phyloP scores from a whole-genome alignment of 768 basidiomycete species.

The Lactarius hengduanensis region DNA sequence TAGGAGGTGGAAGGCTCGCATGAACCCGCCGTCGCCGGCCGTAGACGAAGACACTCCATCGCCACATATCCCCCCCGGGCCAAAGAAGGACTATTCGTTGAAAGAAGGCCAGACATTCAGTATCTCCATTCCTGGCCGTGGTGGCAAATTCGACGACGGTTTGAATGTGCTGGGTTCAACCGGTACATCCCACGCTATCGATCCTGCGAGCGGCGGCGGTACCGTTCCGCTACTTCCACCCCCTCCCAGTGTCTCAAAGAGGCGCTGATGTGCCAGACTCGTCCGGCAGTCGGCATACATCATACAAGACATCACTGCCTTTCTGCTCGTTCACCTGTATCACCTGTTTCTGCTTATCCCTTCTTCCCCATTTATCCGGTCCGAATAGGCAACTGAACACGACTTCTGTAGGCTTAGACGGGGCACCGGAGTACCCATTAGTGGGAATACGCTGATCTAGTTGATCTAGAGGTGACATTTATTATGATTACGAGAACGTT shows the following conservation, averaged over 20 bases:
- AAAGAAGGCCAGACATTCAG: conserved; percentile 96
- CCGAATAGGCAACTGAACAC: neutral
- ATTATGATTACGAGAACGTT: neutral
- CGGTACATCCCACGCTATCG: conserved; percentile 16
- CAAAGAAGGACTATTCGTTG: conserved; percentile 90
- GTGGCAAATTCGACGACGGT: conserved; percentile 39
- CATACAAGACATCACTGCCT: neutral
- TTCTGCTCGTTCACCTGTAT: neutral
- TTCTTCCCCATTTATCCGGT: neutral
- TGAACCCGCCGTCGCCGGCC: conserved; percentile 44
- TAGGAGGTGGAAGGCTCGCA: conserved; percentile 25
- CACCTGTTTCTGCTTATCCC: neutral
- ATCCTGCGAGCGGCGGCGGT: conserved; percentile 35
- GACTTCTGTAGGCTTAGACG: neutral
- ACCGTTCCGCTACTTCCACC: conserved; percentile 76
- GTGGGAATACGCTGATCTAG: neutral
- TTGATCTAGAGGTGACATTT: neutral
- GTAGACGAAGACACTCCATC: conserved; percentile 47
- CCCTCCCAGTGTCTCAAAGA: conserved; percentile 67
- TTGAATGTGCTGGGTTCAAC: conserved; percentile 35
- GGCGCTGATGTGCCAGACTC: conserved; percentile 33
- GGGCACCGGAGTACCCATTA: neutral
- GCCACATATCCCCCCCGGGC: conserved; percentile 70
- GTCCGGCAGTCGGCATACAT: neutral
- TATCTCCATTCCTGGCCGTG: conserved; percentile 84